Conservation (phyloP, 2,329 filamentous ascomycete species). For the Ophiocordyceps robertsii region DNA sequence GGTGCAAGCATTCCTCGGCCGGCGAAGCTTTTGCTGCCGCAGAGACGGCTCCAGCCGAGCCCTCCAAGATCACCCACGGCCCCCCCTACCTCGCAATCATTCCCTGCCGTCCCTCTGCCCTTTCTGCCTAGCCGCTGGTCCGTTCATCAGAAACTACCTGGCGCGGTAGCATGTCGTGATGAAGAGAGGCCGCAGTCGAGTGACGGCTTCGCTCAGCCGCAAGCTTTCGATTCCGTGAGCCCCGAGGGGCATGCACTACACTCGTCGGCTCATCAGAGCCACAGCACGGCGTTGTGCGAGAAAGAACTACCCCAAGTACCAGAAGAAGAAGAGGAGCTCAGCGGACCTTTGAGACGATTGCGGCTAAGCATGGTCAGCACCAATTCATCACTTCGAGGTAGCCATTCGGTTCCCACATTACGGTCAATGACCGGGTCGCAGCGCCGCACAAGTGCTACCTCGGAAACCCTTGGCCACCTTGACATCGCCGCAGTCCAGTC, state of each 20-base stretch:
- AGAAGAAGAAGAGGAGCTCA: conserved; percentile 47
- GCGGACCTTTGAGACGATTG: conserved; percentile 12
- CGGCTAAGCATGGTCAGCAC: conserved; percentile 22
- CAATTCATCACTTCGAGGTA: conserved; percentile 36
- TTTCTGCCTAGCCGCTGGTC: conserved; percentile 42
- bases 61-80: conserved; percentile 30
- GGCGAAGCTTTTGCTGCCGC: conserved; percentile 31
- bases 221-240: conserved; percentile 22
- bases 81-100: conserved; percentile 13
- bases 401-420: conserved; percentile 41
- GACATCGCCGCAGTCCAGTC: conserved; percentile 19
- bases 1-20: conserved; percentile 17
- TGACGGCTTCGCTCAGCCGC: conserved; percentile 29
- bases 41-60: conserved; percentile 32
- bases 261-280: neutral
- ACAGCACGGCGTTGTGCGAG: conserved; percentile 16
- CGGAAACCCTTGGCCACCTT: conserved; percentile 36
- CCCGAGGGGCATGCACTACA: conserved; percentile 6
- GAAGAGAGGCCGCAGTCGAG: conserved; percentile 31
- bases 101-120: conserved; percentile 33
- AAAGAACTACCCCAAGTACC: conserved; percentile 43
- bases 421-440: conserved; percentile 28
- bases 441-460: conserved; percentile 32
- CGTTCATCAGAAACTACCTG: conserved; percentile 26
- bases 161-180: conserved; percentile 18